A percentile compares a stretch with the other conserved stretches of the same genome.
phyloP scores from a whole-genome alignment of 2,329 filamentous ascomycete genomes.

The Trichoderma atrobrunneum region DNA sequence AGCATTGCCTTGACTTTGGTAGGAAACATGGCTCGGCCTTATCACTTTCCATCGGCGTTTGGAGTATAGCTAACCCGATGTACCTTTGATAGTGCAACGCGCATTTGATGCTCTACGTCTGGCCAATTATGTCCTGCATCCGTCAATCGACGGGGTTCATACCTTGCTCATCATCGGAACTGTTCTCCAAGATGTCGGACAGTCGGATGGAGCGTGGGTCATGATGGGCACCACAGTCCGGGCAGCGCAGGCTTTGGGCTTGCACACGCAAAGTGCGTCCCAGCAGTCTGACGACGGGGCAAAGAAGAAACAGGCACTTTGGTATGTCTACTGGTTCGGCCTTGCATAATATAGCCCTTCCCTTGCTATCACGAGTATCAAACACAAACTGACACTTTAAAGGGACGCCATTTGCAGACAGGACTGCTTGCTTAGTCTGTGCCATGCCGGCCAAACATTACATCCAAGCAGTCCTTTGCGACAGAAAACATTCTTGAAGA shows the following conservation, averaged over 20 bases:
- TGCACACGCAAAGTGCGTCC: not conserved
- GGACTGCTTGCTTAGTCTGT: conserved; percentile 11
- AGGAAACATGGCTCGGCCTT: not conserved
- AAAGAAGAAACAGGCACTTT: not conserved
- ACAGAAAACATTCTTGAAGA: not conserved
- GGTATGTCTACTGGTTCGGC: too few species aligned
- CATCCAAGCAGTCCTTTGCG: not conserved
- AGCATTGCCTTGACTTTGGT: conserved; percentile 11
- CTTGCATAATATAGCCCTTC: too few species aligned
- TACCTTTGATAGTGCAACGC: not conserved
- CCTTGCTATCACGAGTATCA: not conserved
- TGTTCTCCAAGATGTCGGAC: conserved; percentile 15
- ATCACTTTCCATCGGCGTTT: too few species aligned
- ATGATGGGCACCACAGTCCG: conserved; percentile 12
- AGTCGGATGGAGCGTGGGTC: conserved; percentile 16
- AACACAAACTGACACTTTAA: not conserved
- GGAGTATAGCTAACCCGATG: not conserved
- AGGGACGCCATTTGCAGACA: conserved; percentile 11
- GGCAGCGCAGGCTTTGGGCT: conserved; percentile 12
- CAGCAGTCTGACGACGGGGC: not conserved
- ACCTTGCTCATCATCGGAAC: conserved; percentile 11
- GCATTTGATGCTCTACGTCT: conserved; percentile 14
- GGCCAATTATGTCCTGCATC: conserved; percentile 12
- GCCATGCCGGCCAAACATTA: conserved; percentile 11
- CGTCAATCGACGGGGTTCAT: not conserved